These are phyloP conservation scores for Thelonectria rubi DNA, from an alignment of 2,329 filamentous ascomycete genomes.

Conservation along the genomic window DNA sequence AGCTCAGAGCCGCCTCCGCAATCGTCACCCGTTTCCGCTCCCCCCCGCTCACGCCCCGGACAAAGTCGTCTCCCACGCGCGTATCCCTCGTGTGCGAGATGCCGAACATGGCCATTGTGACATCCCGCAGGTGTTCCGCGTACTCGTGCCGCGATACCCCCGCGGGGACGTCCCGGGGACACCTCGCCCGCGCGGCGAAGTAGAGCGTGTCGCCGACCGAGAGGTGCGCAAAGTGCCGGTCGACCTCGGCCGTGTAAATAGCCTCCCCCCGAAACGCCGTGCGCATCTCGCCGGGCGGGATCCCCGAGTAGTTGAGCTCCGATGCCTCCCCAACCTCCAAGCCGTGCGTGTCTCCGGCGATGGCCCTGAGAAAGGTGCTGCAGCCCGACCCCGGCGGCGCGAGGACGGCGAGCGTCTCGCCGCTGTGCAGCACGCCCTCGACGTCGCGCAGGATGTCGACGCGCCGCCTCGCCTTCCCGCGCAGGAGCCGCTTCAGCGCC, in stretches of 20 bases:
- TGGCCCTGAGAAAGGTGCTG: slow-evolving; percentile 63
- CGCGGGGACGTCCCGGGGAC: slow-evolving; percentile 65
- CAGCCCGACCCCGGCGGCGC: slow-evolving; percentile 63
- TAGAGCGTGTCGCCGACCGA: slow-evolving; percentile 77
- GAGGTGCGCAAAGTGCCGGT: slow-evolving; percentile 78
- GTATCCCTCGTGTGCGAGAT: slow-evolving; percentile 74
- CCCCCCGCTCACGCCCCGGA: slow-evolving; percentile 63
- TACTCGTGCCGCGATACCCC: slow-evolving; percentile 62
- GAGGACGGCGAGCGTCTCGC: slow-evolving; percentile 44
- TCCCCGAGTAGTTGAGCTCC: slow-evolving; percentile 55
- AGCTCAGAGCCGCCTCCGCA: slow-evolving; percentile 42
- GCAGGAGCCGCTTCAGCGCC: slow-evolving; percentile 26
- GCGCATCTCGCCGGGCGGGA: slow-evolving; percentile 11
- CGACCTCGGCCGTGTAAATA: slow-evolving; percentile 83
- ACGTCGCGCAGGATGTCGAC: slow-evolving; percentile 34
- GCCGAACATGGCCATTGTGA: slow-evolving; percentile 75
- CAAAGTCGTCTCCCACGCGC: slow-evolving; percentile 73
- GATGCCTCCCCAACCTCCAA: slow-evolving; percentile 29
- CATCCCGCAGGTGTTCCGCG: slow-evolving; percentile 69
- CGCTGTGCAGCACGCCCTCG: slow-evolving; percentile 36
- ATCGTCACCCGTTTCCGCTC: slow-evolving; percentile 54
- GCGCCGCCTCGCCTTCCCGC: slow-evolving; percentile 19
- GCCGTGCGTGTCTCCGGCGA: slow-evolving; percentile 59
- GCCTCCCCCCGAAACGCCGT: slow-evolving; percentile 69
- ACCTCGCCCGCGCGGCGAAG: slow-evolving; percentile 74